Evolutionary conservation across 1,284 basidiomycete genomes (phyloP), one percentile per base, ranked within the genome.

Genomic region (Moesziomyces globuligerus): DNA sequence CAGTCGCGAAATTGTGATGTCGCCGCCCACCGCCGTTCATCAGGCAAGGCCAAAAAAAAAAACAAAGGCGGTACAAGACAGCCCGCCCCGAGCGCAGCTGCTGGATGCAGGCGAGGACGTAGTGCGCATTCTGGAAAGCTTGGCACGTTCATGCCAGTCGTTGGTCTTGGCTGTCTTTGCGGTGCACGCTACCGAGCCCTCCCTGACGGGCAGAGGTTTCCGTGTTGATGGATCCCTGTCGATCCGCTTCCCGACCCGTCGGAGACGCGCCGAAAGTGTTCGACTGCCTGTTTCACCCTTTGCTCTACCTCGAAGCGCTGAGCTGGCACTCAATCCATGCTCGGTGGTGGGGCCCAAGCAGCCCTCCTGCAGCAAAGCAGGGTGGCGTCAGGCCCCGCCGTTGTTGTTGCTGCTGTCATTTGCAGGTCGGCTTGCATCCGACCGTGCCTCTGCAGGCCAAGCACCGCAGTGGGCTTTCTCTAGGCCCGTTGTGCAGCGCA

Each of bases 61-160:
- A n/a, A n/a, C n/a, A n/a, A n/a, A n/a, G n/a, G n/a, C n/a, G n/a
- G n/a, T n/a, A n/a, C n/a, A n/a, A n/a, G n/a, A 32, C 15, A 32
- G 29, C 15, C 29, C 15, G 8, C 39, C 24, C 18, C 17, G n/a
- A 39, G 20, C 17, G 37, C 37, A 11, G 7, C 7, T 39, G 37
- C 37, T n/a, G 37, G 17, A 48, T 60, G 61, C 61, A 53, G 24
- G 20, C 41, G 36, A 40, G 48, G 44, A 45, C 53, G 50, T 21
- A 24, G 21, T 7, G 15, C 41, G 41, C 50, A 40, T 59, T 57
- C 59, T 49, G n/a, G 42, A 26, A 46, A 53, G 39, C 61, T 65
- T 65, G 61, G 61, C 61, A 42, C 38, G 34, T 44, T 64, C 40
- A 57, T 65, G 60, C 48, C 45, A 34, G 45, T 37, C 57, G 17